These are phyloP conservation scores for Microbotryum scabiosae DNA, from an alignment of 1,284 basidiomycete species.

Conservation along the genomic window DNA sequence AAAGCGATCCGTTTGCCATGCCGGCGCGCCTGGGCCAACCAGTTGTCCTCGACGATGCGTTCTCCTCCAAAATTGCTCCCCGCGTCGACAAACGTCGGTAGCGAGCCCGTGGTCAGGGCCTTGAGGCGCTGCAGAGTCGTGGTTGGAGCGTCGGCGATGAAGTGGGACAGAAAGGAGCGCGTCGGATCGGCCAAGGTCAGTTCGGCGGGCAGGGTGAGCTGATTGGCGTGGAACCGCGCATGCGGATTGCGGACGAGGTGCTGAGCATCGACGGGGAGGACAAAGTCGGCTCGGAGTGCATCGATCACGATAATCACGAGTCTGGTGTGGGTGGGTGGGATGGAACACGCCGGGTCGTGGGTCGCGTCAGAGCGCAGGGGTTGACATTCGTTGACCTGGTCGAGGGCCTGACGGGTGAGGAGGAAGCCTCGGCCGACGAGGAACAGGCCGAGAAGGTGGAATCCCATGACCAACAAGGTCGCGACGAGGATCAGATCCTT, in stretches of 20 bases:
- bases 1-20: constrained; percentile 57
- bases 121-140: constrained; percentile 93
- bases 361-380: constrained; percentile 44
- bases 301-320: constrained; percentile 85
- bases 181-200: constrained; percentile 55
- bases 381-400: constrained; percentile 50
- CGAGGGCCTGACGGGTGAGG: constrained; percentile 67
- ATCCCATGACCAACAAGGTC: constrained; percentile 50
- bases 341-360: constrained; percentile 35
- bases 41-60: constrained; percentile 66
- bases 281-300: constrained; percentile 87
- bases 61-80: constrained; percentile 66
- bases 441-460: constrained; percentile 46
- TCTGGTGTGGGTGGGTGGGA: constrained; percentile 61
- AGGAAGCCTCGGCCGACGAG: constrained; percentile 85
- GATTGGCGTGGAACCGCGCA: constrained; percentile 59
- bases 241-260: constrained; percentile 40
- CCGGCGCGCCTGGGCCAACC: constrained; percentile 42
- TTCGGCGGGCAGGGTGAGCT: constrained; percentile 67
- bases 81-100: constrained; percentile 92
- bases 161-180: constrained; percentile 76
- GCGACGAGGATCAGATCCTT: constrained; percentile 36
- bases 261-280: constrained; percentile 52
- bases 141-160: constrained; percentile 89
- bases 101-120: constrained; percentile 84